Evolutionary conservation across 2,329 filamentous ascomycete species (phyloP).

Genomic region (Stagonosporopsis tanaceti): DNA sequence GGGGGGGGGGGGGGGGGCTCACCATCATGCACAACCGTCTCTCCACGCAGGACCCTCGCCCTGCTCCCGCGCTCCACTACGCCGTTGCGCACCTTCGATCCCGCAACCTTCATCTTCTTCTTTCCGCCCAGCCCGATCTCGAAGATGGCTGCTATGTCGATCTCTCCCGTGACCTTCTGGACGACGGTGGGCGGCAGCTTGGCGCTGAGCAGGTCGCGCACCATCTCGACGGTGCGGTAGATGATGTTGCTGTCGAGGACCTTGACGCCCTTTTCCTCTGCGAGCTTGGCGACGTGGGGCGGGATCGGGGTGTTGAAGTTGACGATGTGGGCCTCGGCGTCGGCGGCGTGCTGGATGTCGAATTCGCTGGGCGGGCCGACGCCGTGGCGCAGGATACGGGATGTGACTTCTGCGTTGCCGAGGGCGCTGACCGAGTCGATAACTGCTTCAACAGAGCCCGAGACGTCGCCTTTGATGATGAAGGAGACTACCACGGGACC

Average conservation of each 20-base stretch:
- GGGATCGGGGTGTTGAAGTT: slow-evolving; percentile 84
- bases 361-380: slow-evolving; percentile 84
- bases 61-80: slow-evolving; percentile 68
- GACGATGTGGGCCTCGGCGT: slow-evolving; percentile 77
- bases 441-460: slow-evolving; percentile 92
- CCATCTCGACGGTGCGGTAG: slow-evolving; percentile 78
- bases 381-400: slow-evolving; percentile 77
- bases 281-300: slow-evolving; percentile 71
- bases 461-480: slow-evolving; percentile 90
- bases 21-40: slow-evolving; percentile 83
- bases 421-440: slow-evolving; percentile 77
- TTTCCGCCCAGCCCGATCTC: slow-evolving; percentile 80
- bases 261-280: slow-evolving; percentile 73
- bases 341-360: slow-evolving; percentile 86
- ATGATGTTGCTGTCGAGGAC: slow-evolving; percentile 89
- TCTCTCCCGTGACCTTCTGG: slow-evolving; percentile 82
- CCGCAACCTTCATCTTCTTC: slow-evolving; percentile 78
- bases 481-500: slow-evolving; percentile 74
- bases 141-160: slow-evolving; percentile 84
- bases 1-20: slow-evolving; percentile 50
- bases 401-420: slow-evolving; percentile 83
- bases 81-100: slow-evolving; percentile 87
- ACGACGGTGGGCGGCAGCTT: slow-evolving; percentile 72
- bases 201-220: slow-evolving; percentile 72
- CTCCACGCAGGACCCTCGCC: slow-evolving; percentile 75